Percentiles rank a stretch among this genome's conserved stretches.
Evolutionary conservation across 2,329 filamentous ascomycete species (phyloP).

Genomic region (Aspergillus neoniger): DNA sequence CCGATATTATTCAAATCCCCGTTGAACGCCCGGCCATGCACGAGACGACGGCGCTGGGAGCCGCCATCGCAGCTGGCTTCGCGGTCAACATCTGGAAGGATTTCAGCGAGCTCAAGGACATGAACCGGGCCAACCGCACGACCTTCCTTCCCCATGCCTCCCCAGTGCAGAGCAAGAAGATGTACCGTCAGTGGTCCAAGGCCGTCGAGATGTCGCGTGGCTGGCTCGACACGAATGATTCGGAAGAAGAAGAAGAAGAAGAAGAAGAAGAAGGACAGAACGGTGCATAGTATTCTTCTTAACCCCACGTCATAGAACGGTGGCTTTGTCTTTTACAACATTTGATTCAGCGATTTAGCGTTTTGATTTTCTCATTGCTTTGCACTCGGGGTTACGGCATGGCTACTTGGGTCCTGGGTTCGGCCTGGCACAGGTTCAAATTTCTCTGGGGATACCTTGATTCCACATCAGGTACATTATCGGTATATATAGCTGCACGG

Average conservation of each 20-base stretch:
- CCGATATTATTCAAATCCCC: constrained; percentile 79
- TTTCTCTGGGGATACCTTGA: background rate
- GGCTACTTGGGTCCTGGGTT: constrained; percentile 1
- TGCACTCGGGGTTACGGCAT: constrained; percentile 2
- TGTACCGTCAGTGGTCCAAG: constrained; percentile 73
- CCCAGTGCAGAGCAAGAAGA: constrained; percentile 58
- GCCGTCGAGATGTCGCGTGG: constrained; percentile 78
- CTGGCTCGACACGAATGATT: constrained; percentile 53
- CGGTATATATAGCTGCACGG: constrained; percentile 1
- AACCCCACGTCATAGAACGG: background rate
- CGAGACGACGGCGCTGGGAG: constrained; percentile 85
- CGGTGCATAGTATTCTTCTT: background rate
- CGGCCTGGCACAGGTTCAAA: background rate
- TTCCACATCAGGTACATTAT: background rate
- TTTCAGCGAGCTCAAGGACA: constrained; percentile 70
- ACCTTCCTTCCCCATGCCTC: constrained; percentile 69
- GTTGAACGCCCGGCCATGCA: constrained; percentile 85
- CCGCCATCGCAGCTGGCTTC: constrained; percentile 86
- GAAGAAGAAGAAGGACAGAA: constrained; percentile 15
- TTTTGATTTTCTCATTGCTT: background rate
- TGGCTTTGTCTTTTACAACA: constrained; percentile 2
- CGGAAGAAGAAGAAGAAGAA: constrained; percentile 29
- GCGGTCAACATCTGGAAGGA: constrained; percentile 76
- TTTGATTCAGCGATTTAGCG: constrained; percentile 17
- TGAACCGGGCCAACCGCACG: constrained; percentile 70